Evolutionary conservation across 2,329 filamentous ascomycete species (phyloP), one percentile per base, ranked within the genome.

Genomic region (Pleoardoris graminearum): DNA sequence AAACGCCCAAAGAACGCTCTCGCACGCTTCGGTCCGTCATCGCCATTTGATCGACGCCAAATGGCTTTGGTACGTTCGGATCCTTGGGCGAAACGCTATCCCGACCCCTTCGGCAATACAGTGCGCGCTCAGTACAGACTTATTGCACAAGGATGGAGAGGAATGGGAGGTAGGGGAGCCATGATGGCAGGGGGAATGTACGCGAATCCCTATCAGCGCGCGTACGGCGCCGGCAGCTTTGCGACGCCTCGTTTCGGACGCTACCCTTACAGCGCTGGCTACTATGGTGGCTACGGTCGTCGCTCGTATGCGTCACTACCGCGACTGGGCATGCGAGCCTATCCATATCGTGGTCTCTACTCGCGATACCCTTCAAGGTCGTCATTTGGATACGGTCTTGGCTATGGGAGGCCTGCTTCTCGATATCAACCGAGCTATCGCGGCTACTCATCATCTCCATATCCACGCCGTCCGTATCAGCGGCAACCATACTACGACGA

Each of bases 401-500:
- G 32, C 22, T 17, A 21, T 7, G 44, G 17, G 41, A 46, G 37
- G 39, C 29, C 3, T 16, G 35, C 8, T 14, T 19, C 33, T 21
- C 44, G n/a, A 21, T 37, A 30, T 29, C 35, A 43, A 19, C 38
- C 33, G 16, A 43, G 35, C 5, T 51, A 48, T 25, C 46, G 42
- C 37, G 39, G 21, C 16, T 53, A 57, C 27, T 29, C 47, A n/a
- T 47, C 55, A 17, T 51, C 36, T 16, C 29, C 27, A 6, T 27
- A 49, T 14, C 16, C 27, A 21, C 17, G 11, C 36, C 32, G 29
- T 38, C 21, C 21, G 48, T 44, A 25, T 38, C 47, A 22, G 30
- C 41, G 51, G 43, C 29, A 22, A 42, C 25, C 25, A 14, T 51
- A 55, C 17, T 52, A 50, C 12, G 48, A 57, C 6, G 42, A 57